phyloP scores from a whole-genome alignment of 495 filamentous ascomycete genomes.

The Penicillium manginii region DNA sequence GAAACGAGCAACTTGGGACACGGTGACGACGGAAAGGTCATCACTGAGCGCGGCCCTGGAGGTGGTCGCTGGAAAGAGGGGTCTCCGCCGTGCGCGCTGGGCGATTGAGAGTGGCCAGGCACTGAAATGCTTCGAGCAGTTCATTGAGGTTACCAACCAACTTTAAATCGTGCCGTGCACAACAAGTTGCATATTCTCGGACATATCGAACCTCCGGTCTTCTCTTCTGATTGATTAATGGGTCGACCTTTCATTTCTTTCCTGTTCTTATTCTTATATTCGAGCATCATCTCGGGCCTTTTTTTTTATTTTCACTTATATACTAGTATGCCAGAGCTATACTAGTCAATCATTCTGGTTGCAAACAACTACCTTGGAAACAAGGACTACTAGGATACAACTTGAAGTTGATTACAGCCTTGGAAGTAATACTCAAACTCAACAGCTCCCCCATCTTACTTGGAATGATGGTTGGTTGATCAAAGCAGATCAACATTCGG shows the following conservation, averaged over 20 bases:
- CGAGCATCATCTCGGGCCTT: background rate
- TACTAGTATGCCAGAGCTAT: no score
- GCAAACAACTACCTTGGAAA: no score
- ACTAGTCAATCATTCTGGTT: no score
- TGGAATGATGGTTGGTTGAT: background rate
- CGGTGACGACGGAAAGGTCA: conserved; percentile 72
- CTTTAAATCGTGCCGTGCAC: conserved; percentile 19
- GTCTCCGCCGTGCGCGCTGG: conserved; percentile 81
- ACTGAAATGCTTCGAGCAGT: conserved; percentile 69
- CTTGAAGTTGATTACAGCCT: no score
- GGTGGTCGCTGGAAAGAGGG: conserved; percentile 90
- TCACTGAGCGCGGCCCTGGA: conserved; percentile 78
- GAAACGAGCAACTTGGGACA: conserved; percentile 76
- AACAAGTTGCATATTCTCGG: background rate
- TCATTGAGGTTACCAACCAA: conserved; percentile 64
- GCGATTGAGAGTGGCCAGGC: conserved; percentile 81
- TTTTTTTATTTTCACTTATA: no score
- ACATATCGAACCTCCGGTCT: background rate
- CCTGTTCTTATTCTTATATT: background rate
- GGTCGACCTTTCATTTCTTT: background rate
- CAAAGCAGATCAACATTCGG: background rate
- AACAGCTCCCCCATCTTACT: background rate
- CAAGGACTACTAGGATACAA: background rate
- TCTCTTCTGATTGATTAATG: background rate
- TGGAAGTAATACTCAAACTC: no score